Conservation (phyloP, 768 basidiomycete species). For the Termitomyces sp. region DNA sequence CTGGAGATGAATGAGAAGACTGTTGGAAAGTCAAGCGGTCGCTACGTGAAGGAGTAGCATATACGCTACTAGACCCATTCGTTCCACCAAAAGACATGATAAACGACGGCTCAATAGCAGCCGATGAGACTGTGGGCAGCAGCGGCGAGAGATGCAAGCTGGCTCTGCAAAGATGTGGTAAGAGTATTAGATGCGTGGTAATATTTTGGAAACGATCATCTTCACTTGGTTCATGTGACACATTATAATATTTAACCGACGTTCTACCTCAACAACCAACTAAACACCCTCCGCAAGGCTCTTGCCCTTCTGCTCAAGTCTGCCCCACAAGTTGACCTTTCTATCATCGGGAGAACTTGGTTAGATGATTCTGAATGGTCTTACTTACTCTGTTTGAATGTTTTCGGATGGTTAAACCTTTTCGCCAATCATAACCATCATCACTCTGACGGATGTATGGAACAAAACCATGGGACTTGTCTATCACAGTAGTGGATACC, state of each 20-base stretch:
- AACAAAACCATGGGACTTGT: neutral
- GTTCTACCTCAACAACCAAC: too few species aligned
- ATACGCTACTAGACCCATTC: slow-evolving; percentile 15
- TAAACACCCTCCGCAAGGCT: too few species aligned
- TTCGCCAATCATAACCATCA: neutral
- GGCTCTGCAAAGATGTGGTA: slow-evolving; percentile 3
- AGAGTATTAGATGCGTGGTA: slow-evolving; percentile 12
- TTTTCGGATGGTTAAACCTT: neutral
- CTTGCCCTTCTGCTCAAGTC: too few species aligned
- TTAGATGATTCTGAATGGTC: too few species aligned
- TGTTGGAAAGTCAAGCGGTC: slow-evolving; percentile 35
- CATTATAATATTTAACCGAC: too few species aligned
- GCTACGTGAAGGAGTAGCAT: slow-evolving; percentile 28
- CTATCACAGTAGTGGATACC: too few species aligned
- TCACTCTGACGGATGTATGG: neutral
- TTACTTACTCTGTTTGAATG: neutral
- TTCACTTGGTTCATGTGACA: neutral
- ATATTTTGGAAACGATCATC: slow-evolving; percentile 9
- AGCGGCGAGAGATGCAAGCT: neutral
- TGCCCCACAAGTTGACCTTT: too few species aligned
- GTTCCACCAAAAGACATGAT: slow-evolving; percentile 16
- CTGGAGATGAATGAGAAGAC: slow-evolving; percentile 30
- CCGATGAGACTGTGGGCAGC: neutral
- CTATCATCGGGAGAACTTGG: too few species aligned
- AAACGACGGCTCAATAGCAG: neutral